Percentiles rank a stretch among this genome's conserved stretches.
Evolutionary conservation across 2,329 filamentous ascomycete genomes (phyloP).

Genomic region (Triangularia setosa): DNA sequence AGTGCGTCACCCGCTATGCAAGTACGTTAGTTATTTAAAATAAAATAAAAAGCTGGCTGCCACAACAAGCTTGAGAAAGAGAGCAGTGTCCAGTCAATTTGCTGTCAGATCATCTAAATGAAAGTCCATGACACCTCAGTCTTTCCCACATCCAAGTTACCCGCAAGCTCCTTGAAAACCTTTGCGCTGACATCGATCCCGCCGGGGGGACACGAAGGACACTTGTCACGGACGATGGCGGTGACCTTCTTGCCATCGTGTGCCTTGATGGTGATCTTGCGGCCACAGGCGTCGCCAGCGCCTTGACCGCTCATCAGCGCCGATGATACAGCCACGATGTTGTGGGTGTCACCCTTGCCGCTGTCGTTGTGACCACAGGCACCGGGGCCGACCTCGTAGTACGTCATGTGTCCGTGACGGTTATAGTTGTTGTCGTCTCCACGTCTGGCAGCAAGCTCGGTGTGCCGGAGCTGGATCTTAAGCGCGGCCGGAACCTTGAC

Average conservation of each 20-base stretch:
- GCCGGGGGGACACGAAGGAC: conserved; percentile 57
- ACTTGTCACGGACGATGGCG: conserved; percentile 68
- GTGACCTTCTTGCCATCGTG: conserved; percentile 51
- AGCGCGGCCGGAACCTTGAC: not conserved
- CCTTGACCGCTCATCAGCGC: conserved; percentile 63
- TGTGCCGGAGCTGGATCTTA: not conserved
- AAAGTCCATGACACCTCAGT: conserved; percentile 12
- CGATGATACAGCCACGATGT: conserved; percentile 65
- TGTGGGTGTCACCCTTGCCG: conserved; percentile 48
- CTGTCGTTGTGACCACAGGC: conserved; percentile 62
- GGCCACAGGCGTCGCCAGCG: conserved; percentile 65
- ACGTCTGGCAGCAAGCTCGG: not conserved
- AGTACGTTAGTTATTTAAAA: too few relatives aligned
- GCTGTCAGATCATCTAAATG: not conserved
- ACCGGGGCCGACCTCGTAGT: conserved; percentile 65
- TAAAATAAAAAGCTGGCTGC: not conserved
- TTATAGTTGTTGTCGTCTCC: not conserved
- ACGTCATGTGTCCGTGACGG: conserved; percentile 66
- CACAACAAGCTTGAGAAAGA: not conserved
- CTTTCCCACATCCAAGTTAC: conserved; percentile 30
- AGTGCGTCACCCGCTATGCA: too few relatives aligned
- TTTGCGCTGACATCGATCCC: conserved; percentile 59
- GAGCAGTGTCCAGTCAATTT: not conserved
- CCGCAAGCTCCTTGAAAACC: conserved; percentile 50
- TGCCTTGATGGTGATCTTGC: conserved; percentile 58